A percentile compares a stretch with the other conserved stretches of the same genome.
These are phyloP conservation scores for Neurospora sp. DNA, from an alignment of 495 filamentous ascomycete species.

Conservation along the genomic window DNA sequence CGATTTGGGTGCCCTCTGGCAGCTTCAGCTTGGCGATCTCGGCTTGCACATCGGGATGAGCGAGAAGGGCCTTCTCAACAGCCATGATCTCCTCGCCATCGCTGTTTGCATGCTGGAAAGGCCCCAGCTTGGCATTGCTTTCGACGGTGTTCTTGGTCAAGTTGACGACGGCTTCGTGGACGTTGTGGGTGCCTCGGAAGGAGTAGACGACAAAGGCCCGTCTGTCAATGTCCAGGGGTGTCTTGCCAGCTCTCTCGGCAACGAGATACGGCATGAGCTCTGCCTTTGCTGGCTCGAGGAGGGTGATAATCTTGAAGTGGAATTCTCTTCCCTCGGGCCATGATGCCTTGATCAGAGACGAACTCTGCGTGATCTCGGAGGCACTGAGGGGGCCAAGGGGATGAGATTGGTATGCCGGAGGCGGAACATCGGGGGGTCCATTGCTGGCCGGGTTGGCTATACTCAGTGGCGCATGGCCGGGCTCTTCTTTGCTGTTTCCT, in stretches of 20 bases:
- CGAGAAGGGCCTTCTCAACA: conserved; percentile 48
- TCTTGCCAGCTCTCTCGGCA: conserved; percentile 16
- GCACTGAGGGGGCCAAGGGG: conserved; percentile 51
- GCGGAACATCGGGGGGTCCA: not conserved
- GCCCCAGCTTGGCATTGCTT: conserved; percentile 47
- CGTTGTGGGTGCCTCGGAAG: conserved; percentile 52
- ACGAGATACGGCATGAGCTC: conserved; percentile 41
- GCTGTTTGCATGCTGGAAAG: conserved; percentile 44
- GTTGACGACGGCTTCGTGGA: conserved; percentile 58
- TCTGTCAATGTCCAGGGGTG: conserved; percentile 33
- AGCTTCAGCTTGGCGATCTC: conserved; percentile 56
- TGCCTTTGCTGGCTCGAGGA: conserved; percentile 55
- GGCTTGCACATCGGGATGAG: conserved; percentile 47
- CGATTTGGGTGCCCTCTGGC: conserved; percentile 49
- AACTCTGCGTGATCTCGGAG: conserved; percentile 41
- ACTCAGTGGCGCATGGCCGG: not conserved
- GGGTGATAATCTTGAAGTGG: conserved; percentile 57
- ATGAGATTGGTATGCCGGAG: conserved; percentile 27
- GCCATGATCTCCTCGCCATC: conserved; percentile 52
- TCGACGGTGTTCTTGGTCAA: conserved; percentile 44
- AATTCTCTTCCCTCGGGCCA: conserved; percentile 42
- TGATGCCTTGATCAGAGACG: conserved; percentile 29
- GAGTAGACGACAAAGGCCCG: conserved; percentile 53
- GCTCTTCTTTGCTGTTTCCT: not conserved
- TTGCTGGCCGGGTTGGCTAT: not conserved